Evolutionary conservation across 192 early-diverging fungal species (phyloP).

Genomic region (Backusella psychrophila): DNA sequence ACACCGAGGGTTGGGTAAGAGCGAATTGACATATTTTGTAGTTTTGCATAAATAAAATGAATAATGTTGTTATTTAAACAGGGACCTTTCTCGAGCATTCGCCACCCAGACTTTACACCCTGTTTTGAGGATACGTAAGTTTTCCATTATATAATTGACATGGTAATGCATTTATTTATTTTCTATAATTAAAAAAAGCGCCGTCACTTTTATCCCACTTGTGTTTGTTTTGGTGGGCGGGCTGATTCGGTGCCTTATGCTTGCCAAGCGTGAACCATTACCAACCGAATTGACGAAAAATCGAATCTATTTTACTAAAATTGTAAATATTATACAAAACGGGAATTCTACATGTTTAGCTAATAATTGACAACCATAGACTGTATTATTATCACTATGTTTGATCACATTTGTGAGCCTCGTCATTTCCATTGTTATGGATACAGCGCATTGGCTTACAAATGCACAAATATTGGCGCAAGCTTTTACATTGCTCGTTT

Average conservation of each 20-base stretch:
- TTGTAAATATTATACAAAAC: conserved; percentile 21
- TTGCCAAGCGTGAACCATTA: conserved; percentile 24
- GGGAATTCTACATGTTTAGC: no score
- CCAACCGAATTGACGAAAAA: conserved; percentile 24
- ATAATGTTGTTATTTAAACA: background rate
- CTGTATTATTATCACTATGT: conserved; percentile 11
- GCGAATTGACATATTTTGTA: background rate
- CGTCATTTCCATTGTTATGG: background rate
- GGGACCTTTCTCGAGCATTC: conserved; percentile 21
- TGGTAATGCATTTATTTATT: background rate
- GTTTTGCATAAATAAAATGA: background rate
- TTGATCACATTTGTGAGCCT: conserved; percentile 1
- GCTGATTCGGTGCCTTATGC: conserved; percentile 34
- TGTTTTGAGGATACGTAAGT: conserved; percentile 37
- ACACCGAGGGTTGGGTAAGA: conserved; percentile 14
- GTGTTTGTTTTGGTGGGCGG: conserved; percentile 34
- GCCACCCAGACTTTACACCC: conserved; percentile 22
- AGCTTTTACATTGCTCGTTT: conserved; percentile 12
- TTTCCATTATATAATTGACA: background rate
- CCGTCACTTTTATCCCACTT: background rate
- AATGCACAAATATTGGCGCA: conserved; percentile 25
- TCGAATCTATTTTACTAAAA: conserved; percentile 32
- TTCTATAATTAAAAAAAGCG: background rate
- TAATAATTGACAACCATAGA: conserved; percentile 5
- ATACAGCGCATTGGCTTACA: background rate